Evolutionary conservation across 306 rosid species (phyloP).

Genomic region (Rosa lucieae): DNA sequence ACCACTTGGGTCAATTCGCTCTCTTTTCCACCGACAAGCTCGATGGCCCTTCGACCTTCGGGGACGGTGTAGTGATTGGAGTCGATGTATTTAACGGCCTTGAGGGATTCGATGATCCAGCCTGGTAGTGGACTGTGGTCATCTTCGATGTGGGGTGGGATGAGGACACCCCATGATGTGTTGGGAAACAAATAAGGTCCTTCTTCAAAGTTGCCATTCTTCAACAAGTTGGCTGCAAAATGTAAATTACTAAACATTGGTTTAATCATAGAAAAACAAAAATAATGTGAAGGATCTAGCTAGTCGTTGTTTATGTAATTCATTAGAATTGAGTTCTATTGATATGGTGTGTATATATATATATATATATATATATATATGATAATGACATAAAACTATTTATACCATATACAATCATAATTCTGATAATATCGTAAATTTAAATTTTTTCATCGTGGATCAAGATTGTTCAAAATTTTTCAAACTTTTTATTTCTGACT

Average conservation of each 20-base stretch:
- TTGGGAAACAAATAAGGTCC: constrained; percentile 67
- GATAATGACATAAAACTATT: no score
- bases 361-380: no score
- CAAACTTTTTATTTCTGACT: no score
- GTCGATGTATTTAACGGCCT: constrained; percentile 81
- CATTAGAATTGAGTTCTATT: no score
- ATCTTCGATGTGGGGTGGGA: constrained; percentile 77
- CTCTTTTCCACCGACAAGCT: constrained; percentile 79
- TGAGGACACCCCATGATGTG: constrained; percentile 57
- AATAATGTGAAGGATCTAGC: not conserved
- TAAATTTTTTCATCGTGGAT: no score
- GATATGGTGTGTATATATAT: no score
- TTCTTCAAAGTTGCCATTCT: constrained; percentile 77
- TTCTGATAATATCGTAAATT: no score
- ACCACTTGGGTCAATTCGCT: constrained; percentile 69
- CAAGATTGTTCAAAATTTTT: no score
- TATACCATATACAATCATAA: no score
- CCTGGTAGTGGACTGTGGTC: constrained; percentile 71
- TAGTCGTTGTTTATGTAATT: no score
- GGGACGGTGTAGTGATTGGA: constrained; percentile 64
- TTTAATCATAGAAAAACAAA: not conserved
- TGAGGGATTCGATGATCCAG: constrained; percentile 82
- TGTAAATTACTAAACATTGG: not conserved
- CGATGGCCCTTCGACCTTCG: constrained; percentile 63
- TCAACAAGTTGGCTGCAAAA: constrained; percentile 58